Percentiles rank a stretch among this genome's conserved stretches.
These are phyloP conservation scores for Globomyces pollinis-pini DNA, from an alignment of 192 early-diverging fungal genomes.

Conservation along the genomic window DNA sequence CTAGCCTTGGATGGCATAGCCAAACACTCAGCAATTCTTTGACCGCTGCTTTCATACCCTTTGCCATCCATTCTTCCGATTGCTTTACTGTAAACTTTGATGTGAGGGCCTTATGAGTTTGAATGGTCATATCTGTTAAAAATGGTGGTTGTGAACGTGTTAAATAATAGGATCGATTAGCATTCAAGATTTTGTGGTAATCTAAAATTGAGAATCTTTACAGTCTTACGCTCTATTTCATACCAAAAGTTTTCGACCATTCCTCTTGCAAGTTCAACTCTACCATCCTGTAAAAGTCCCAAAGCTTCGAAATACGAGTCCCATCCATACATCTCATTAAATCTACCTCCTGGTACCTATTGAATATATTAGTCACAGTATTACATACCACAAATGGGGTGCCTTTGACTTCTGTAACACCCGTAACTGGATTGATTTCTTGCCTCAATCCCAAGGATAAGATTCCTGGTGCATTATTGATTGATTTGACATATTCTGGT, in stretches of 20 bases:
- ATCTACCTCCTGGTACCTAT: conserved; percentile 92
- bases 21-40: conserved; percentile 92
- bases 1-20: conserved; percentile 73
- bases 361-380: neutral
- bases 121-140: conserved; percentile 89
- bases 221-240: conserved; percentile 65
- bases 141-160: conserved; percentile 97
- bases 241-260: conserved; percentile 99
- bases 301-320: conserved; percentile 92
- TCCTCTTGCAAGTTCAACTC: conserved; percentile 74
- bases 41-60: conserved; percentile 63
- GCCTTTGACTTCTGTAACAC: conserved; percentile 30
- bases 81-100: conserved; percentile 21
- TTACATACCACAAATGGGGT: neutral
- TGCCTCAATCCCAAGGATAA: conserved; percentile 70
- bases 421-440: conserved; percentile 18
- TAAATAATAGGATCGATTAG: conserved; percentile 95
- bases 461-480: conserved; percentile 86
- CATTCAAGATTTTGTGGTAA: conserved; percentile 98
- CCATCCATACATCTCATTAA: conserved; percentile 99
- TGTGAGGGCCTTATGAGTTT: conserved; percentile 61
- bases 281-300: conserved; percentile 79
- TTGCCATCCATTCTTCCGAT: conserved; percentile 62
- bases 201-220: conserved; percentile 21
- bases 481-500: conserved; percentile 80